phyloP scores from a whole-genome alignment of 2,329 filamentous ascomycete genomes.

The Diplocarpon rosae region DNA sequence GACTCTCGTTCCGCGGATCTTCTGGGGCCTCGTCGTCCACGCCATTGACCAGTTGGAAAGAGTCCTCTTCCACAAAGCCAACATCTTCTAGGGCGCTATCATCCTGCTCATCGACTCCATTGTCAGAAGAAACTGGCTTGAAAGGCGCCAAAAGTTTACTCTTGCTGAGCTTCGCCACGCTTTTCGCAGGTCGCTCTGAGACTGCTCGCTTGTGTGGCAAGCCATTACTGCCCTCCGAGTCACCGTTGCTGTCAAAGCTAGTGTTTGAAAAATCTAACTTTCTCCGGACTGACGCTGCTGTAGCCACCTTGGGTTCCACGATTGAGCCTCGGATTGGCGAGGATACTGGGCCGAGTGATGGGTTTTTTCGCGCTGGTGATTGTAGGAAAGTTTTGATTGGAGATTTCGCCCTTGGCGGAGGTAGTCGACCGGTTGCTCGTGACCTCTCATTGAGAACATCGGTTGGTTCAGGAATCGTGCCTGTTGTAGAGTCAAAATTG shows the following conservation, averaged over 20 bases:
- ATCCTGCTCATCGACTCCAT: slow-evolving; percentile 19
- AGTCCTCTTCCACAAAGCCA: slow-evolving; percentile 36
- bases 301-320: slow-evolving; percentile 18
- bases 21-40: slow-evolving; percentile 25
- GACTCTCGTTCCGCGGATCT: slow-evolving; percentile 15
- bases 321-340: slow-evolving; percentile 23
- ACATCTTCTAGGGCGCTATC: slow-evolving; percentile 32
- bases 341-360: slow-evolving; percentile 23
- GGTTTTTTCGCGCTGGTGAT: slow-evolving; percentile 27
- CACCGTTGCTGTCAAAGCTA: slow-evolving; percentile 12
- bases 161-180: slow-evolving; percentile 14
- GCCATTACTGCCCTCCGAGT: not conserved
- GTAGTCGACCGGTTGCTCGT: slow-evolving; percentile 21
- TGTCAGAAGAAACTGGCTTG: slow-evolving; percentile 1
- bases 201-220: slow-evolving; percentile 14
- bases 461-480: slow-evolving; percentile 38
- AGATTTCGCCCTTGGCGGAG: slow-evolving; percentile 26
- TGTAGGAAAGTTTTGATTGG: slow-evolving; percentile 27
- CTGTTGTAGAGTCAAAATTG: slow-evolving; percentile 25
- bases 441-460: slow-evolving; percentile 32
- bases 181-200: slow-evolving; percentile 10
- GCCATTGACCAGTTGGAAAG: slow-evolving; percentile 16
- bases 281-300: slow-evolving; percentile 21
- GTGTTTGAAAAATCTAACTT: slow-evolving; percentile 26
- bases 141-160: slow-evolving; percentile 12